phyloP scores from a whole-genome alignment of 805 yeast species.

The Millerozyma miso region DNA sequence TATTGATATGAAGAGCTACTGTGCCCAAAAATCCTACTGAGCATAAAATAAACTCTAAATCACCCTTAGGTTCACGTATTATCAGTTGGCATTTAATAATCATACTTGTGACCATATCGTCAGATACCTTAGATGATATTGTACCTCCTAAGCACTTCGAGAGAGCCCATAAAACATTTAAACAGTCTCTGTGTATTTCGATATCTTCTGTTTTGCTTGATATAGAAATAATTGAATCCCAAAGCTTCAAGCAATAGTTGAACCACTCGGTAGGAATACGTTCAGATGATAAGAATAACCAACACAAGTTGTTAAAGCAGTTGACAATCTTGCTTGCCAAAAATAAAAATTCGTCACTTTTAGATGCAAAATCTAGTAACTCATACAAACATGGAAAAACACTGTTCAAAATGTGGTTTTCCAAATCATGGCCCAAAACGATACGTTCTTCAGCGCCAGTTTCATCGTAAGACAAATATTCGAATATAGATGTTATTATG shows the following conservation, averaged over 20 bases:
- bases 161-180: slow-evolving; percentile 37
- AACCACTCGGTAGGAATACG: slow-evolving; percentile 39
- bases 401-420: slow-evolving; percentile 15
- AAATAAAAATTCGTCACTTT: slow-evolving; percentile 20
- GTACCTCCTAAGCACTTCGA: slow-evolving; percentile 34
- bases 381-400: slow-evolving; percentile 32
- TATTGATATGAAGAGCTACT: slow-evolving; percentile 44
- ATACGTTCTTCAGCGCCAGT: slow-evolving; percentile 18
- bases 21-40: slow-evolving; percentile 51
- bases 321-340: slow-evolving; percentile 55
- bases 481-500: slow-evolving; percentile 70
- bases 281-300: slow-evolving; percentile 45
- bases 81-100: slow-evolving; percentile 16
- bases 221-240: slow-evolving; percentile 21
- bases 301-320: slow-evolving; percentile 67
- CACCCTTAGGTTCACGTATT: slow-evolving; percentile 7
- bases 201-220: slow-evolving; percentile 13
- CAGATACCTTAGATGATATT: slow-evolving; percentile 19
- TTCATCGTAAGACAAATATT: slow-evolving; percentile 40
- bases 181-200: slow-evolving; percentile 25
- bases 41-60: slow-evolving; percentile 39
- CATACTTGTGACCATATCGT: slow-evolving; percentile 22
- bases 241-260: slow-evolving; percentile 19
- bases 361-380: slow-evolving; percentile 33
- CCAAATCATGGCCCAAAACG: slow-evolving; percentile 15